Evolutionary conservation across 148 eudicot genomes (phyloP).

Genomic region (Drosera capensis): DNA sequence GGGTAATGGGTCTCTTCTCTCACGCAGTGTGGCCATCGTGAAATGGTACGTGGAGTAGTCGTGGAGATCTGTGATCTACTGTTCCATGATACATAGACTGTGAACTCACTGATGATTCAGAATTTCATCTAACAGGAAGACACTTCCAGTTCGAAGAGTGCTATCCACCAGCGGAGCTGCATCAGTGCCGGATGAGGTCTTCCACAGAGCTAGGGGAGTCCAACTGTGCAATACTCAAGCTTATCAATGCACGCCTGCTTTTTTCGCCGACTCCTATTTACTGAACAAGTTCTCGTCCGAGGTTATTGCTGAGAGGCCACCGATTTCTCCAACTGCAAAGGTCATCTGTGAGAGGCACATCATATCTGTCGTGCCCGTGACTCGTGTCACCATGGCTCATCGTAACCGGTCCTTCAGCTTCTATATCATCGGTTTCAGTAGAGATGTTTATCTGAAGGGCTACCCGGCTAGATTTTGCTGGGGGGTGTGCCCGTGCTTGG

Average conservation of each 20-base stretch:
- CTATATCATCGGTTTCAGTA: constrained; percentile 66
- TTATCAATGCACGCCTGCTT: constrained; percentile 88
- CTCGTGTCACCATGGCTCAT: constrained; percentile 71
- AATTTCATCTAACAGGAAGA: too few species aligned
- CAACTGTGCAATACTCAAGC: constrained; percentile 93
- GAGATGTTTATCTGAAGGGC: constrained; percentile 82
- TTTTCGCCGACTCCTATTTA: constrained; percentile 76
- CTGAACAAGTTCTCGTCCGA: constrained; percentile 91
- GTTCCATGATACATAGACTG: background rate
- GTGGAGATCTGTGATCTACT: too few species aligned
- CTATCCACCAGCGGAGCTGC: constrained; percentile 87
- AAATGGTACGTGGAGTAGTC: constrained; percentile 88
- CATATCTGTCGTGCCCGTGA: constrained; percentile 85
- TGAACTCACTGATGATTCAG: background rate
- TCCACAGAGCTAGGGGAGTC: constrained; percentile 90
- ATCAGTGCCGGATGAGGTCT: constrained; percentile 93
- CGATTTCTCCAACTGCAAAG: constrained; percentile 56
- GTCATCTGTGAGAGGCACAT: constrained; percentile 83
- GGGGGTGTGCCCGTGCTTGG: constrained; percentile 94
- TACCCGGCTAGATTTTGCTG: constrained; percentile 83
- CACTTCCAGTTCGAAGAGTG: constrained; percentile 61
- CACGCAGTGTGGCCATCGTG: constrained; percentile 53
- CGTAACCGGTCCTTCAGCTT: constrained; percentile 55
- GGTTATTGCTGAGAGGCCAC: constrained; percentile 71
- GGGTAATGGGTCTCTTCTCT: constrained; percentile 66